phyloP scores from a whole-genome alignment of 257 asterid species.

The Capsicum pubescens region DNA sequence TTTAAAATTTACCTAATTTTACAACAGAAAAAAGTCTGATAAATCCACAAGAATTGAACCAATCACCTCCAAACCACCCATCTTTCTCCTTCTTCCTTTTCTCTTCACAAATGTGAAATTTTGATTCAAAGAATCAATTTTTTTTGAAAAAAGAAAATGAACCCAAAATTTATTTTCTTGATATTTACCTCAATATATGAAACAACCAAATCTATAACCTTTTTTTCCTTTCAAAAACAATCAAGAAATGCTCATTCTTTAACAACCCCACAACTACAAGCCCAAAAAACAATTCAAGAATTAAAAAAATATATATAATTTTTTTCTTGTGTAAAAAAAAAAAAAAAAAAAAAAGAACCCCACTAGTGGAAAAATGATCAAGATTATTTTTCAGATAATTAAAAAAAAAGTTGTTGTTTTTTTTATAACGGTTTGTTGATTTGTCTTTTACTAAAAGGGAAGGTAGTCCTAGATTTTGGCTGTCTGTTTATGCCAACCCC shows the following conservation, averaged over 20 bases:
- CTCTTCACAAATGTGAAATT: conserved; percentile 3
- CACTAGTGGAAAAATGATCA: conserved; percentile 1
- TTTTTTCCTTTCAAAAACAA: not conserved
- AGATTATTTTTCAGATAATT: not conserved
- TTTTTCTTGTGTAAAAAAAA: not conserved
- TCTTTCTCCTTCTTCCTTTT: not conserved
- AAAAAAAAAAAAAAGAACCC: not conserved
- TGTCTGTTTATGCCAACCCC: conserved; percentile 25
- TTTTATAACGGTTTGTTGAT: conserved; percentile 55
- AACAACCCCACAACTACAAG: not conserved
- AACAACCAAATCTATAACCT: not conserved
- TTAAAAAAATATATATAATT: too few species aligned
- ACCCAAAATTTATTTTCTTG: not conserved
- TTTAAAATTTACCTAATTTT: not conserved
- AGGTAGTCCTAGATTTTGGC: conserved; percentile 27
- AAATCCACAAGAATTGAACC: not conserved
- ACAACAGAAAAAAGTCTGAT: not conserved
- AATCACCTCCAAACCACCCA: not conserved
- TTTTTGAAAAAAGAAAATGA: not conserved
- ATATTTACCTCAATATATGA: not conserved
- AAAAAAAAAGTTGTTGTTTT: too few species aligned
- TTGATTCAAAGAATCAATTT: not conserved
- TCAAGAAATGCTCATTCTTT: conserved; percentile 13
- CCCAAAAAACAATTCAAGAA: not conserved
- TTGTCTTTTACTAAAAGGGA: conserved; percentile 42